Conservation (phyloP, 202 grass and related monocot species). For the Cymbopogon flexuosus region DNA sequence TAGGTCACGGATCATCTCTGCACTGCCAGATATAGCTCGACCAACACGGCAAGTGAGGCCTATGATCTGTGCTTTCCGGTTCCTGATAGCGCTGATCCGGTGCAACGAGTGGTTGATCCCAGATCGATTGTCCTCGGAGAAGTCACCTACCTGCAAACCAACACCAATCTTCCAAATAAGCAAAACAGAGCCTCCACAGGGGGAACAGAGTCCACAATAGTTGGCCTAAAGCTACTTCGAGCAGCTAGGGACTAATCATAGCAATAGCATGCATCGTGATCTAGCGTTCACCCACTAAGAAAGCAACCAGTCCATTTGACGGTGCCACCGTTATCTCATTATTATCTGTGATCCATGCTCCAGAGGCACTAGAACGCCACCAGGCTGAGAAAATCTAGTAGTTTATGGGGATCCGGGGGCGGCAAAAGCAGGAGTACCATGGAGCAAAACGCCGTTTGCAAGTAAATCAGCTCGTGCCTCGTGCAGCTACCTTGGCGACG, state of each 20-base stretch:
- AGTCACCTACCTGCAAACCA: constrained; percentile 69
- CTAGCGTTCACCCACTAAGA: neutral
- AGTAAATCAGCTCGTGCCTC: neutral
- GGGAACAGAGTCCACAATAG: neutral
- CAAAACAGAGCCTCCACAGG: neutral
- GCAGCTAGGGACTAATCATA: neutral
- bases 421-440: neutral
- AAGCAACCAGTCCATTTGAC: neutral
- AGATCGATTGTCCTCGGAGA: constrained; percentile 91
- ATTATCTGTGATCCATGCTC: neutral
- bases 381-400: neutral
- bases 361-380: neutral
- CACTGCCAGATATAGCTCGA: constrained; percentile 80
- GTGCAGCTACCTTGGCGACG: constrained; percentile 61
- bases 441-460: neutral
- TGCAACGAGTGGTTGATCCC: constrained; percentile 89
- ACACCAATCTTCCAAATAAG: neutral
- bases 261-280: neutral
- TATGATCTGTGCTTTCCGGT: constrained; percentile 85
- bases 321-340: neutral
- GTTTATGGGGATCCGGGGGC: neutral
- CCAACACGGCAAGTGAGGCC: constrained; percentile 92
- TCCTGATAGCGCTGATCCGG: constrained; percentile 90
- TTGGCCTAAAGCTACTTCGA: neutral
- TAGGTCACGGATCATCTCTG: constrained; percentile 87